These are phyloP conservation scores for Trichomonascaceae sp. DNA, from an alignment of 1,139 yeast species.

Conservation along the genomic window DNA sequence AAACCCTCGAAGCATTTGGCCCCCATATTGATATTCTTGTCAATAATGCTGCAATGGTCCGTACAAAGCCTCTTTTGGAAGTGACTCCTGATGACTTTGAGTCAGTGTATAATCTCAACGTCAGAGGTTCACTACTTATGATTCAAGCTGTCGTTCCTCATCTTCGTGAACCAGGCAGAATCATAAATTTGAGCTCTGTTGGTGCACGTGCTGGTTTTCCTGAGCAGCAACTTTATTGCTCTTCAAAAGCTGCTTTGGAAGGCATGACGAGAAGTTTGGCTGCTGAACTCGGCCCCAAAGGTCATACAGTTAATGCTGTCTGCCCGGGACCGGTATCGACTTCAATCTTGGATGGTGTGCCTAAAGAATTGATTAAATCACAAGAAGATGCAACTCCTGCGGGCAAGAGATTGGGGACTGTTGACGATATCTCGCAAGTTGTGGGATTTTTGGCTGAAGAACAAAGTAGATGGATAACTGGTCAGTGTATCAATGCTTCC, in stretches of 20 bases:
- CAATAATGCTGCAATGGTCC: conserved; percentile 21
- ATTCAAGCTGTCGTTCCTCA: conserved; percentile 22
- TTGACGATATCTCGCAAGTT: conserved; percentile 25
- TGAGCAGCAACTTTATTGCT: conserved; percentile 15
- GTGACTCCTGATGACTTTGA: conserved; percentile 18
- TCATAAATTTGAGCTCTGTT: conserved; percentile 29
- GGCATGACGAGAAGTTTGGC: conserved; percentile 18
- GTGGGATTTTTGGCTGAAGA: conserved; percentile 24
- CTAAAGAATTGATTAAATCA: conserved; percentile 16
- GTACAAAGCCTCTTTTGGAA: conserved; percentile 10
- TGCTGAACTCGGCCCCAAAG: conserved; percentile 17
- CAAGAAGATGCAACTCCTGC: conserved; percentile 24
- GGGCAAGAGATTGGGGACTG: conserved; percentile 26
- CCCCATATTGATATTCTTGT: conserved; percentile 18
- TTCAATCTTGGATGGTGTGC: conserved; percentile 10
- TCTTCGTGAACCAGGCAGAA: conserved; percentile 20
- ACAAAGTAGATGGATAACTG: conserved; percentile 25
- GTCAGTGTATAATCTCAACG: conserved; percentile 19
- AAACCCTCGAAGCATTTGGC: conserved; percentile 22
- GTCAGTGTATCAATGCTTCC: conserved; percentile 21
- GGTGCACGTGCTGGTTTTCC: conserved; percentile 39
- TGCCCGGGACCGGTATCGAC: conserved; percentile 22
- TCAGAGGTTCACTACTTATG: conserved; percentile 22
- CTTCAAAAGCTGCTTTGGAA: conserved; percentile 21
- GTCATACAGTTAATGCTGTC: conserved; percentile 19